Evolutionary conservation across 106 monocot genomes (phyloP), one percentile per base, ranked within the genome.

Genomic region (Hemerocallis citrina): DNA sequence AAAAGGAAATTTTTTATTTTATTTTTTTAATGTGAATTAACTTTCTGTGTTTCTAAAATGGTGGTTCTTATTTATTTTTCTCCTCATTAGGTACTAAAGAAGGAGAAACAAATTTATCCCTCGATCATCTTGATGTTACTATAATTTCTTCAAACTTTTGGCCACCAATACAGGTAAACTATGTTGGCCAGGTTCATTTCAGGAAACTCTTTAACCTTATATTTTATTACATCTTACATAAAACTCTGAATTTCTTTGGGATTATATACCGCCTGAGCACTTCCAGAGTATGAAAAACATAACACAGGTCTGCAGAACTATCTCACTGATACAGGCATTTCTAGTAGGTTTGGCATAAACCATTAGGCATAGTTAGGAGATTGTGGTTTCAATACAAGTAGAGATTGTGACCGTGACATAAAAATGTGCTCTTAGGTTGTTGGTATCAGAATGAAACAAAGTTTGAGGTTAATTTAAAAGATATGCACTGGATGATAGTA

Each of bases 61-160:
- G n/a, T n/a, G n/a, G 14, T 27, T 27, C 35, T 24, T 49, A 38
- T 28, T 13, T 63, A 16, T 44, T 49, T 19, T 38, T 65, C 13
- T 50, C 41, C 49, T 66, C 34, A 21, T 29, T 62, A 86, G 89
- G 62, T 71, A 17, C 57, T 55, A 72, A 67, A 44, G 63, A 79
- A 71, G 75, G 35, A 44, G 74, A 74, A 51, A 62, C 59, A 50
- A 50, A 60, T 39, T 1, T 79, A 31, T 75, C 96, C 19, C 69
- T 91, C 48, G 76, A 91, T 57, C 34, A 67, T 70, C 59, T 98
- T 69, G 87, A 98, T 79, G 79, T 87, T 63, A 88, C 88, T 29
- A 92, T 98, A 56, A 88, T 92, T 62, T 98, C 98, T 54, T 79
- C 87, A 54, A 91, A 91, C 34, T 98, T 98, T 70, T 98, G 91